Percentiles rank a stretch among this genome's conserved stretches.
These are phyloP conservation scores for Chimonanthus praecox DNA, from an alignment of 164 flowering plant genomes.

Conservation along the genomic window DNA sequence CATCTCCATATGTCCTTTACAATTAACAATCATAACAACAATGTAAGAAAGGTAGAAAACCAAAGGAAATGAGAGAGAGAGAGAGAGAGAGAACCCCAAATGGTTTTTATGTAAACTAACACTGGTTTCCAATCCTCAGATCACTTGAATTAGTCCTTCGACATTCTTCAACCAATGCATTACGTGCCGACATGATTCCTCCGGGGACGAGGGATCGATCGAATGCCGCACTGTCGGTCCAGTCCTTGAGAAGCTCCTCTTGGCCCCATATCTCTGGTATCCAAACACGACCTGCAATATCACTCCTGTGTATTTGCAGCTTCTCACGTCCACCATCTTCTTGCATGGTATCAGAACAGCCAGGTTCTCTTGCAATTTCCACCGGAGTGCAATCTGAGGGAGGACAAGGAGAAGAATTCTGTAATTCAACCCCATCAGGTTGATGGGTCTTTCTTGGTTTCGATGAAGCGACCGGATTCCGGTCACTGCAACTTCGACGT, in stretches of 20 bases:
- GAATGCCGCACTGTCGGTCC: slow-evolving; percentile 52
- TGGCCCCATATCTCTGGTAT: slow-evolving; percentile 69
- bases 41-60: not conserved
- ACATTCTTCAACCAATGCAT: slow-evolving; percentile 44
- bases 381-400: not conserved
- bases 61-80: not conserved
- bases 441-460: not conserved
- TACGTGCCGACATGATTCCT: slow-evolving; percentile 42
- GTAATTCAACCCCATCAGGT: not conserved
- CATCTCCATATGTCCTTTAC: not conserved
- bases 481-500: not conserved
- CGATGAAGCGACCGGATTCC: not conserved
- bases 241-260: slow-evolving; percentile 52
- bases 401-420: not conserved
- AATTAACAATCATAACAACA: not conserved
- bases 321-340: slow-evolving; percentile 36
- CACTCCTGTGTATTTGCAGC: slow-evolving; percentile 40
- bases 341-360: not conserved
- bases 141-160: slow-evolving; percentile 22
- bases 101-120: slow-evolving; percentile 13
- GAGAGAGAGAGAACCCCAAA: not conserved
- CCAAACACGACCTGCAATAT: slow-evolving; percentile 45
- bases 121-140: slow-evolving; percentile 28
- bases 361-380: not conserved
- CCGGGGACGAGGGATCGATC: slow-evolving; percentile 40